Base-by-base conservation (phyloP, 1,284 basidiomycete genomes). In the Ganoderma leucocontextum region DNA sequence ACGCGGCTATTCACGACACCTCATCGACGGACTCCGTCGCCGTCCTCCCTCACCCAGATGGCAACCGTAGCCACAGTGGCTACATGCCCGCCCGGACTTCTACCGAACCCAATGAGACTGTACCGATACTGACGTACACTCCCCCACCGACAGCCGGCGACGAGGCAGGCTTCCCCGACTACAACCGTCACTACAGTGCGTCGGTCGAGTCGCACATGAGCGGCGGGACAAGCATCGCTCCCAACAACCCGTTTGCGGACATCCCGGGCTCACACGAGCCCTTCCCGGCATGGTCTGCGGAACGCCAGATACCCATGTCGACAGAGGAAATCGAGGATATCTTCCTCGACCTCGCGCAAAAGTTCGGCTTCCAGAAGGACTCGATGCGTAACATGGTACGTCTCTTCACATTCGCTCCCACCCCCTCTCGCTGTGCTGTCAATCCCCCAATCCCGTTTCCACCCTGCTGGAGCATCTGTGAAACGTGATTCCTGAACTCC, bases 261-360 rank as follows among this genome's bases (percentile, higher is more conserved):
- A 71, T 80, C 2, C 82, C 78, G 76, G 83, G 82, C 15, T 81
- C 86, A 35, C 80, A 85, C 49, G 93, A 96, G 74, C 94, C 94
- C 33, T 97, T 96, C 79, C 97, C 98, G 60, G 96, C 97, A 49
- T 99, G 98, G 97, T 90, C 94, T 42, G 87, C 92, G 53, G 95
- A 98, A 75, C 92, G 94, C 74, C 93, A 97, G 79, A 97, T 98
- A 73, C 98, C 97, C 68, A 92, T 99, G 78, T 97, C 96, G 62
- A 97, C 95, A 73, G 97, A 99, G 77, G 97, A 99, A 82, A 98
- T 99, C 72, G 98, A 99, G 82, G 98, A 99, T 80, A 97, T 99
- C 71, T 96, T 99, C 78, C 93, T 99, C 77, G 98, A 99, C 82
- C 89, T 99, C 68, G 93, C 96, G 62, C 97, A 99, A 85, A 99